A percentile compares a stretch with the other conserved stretches of the same genome.
Evolutionary conservation across 2,329 filamentous ascomycete genomes (phyloP).

Genomic region (Aspergillus sergii): DNA sequence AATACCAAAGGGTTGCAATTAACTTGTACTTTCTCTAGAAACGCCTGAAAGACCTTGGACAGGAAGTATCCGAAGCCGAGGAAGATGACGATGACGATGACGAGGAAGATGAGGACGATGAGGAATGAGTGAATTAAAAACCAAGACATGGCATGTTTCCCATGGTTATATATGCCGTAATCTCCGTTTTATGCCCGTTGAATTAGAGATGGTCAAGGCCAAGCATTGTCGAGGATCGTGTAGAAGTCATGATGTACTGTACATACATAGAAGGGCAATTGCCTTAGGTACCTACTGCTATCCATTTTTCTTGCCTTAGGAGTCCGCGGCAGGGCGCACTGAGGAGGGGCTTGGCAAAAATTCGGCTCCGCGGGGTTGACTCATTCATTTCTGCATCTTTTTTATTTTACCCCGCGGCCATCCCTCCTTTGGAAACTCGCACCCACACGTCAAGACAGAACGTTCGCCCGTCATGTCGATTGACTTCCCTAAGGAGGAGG

Average conservation of each 20-base stretch:
- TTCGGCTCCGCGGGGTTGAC: slow-evolving; percentile 15
- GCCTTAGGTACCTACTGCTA: not conserved
- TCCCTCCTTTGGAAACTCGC: slow-evolving; percentile 19
- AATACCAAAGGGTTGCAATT: not conserved
- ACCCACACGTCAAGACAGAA: slow-evolving; percentile 20
- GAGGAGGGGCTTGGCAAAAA: slow-evolving; percentile 3
- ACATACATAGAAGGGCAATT: not conserved
- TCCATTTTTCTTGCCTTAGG: not conserved
- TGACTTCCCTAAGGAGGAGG: slow-evolving; percentile 90
- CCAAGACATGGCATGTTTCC: not conserved
- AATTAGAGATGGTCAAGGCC: not conserved
- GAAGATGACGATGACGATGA: slow-evolving; percentile 62
- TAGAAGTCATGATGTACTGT: not conserved
- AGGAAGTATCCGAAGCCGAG: slow-evolving; percentile 75
- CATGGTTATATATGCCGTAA: not conserved
- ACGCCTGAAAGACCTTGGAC: slow-evolving; percentile 67
- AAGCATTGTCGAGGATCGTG: not conserved
- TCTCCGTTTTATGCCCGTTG: not conserved
- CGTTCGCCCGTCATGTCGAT: slow-evolving; percentile 68
- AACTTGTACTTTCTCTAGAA: slow-evolving; percentile 35
- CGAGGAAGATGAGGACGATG: slow-evolving; percentile 53
- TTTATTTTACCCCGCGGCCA: slow-evolving; percentile 29
- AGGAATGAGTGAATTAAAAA: slow-evolving; percentile 9
- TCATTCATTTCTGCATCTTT: slow-evolving; percentile 19
- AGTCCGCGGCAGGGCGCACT: not conserved